phyloP scores from a whole-genome alignment of 208 protist genomes.

The Crithidia fasciculata region DNA sequence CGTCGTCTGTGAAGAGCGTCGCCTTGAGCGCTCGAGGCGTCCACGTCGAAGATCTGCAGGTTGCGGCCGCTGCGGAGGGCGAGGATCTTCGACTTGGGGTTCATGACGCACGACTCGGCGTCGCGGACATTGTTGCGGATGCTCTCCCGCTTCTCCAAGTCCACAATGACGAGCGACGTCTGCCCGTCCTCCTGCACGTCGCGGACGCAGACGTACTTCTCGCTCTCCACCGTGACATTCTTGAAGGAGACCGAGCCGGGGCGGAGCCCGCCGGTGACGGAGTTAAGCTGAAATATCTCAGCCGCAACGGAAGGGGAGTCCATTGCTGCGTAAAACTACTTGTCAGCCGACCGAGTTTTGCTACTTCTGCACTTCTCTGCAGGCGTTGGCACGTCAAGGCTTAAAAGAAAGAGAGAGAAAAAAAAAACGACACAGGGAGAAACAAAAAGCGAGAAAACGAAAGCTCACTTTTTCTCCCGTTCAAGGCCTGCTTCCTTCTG shows the following conservation, averaged over 20 bases:
- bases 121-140: conserved; percentile 97
- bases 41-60: conserved; percentile 99
- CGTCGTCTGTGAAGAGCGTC: conserved; percentile 91
- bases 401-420: neutral
- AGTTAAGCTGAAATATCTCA: conserved; percentile 90
- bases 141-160: conserved; percentile 96
- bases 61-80: conserved; percentile 96
- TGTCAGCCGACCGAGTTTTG: too few species aligned
- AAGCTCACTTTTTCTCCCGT: too few species aligned
- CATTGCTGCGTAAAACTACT: conserved; percentile 31
- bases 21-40: conserved; percentile 97
- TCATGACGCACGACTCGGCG: conserved; percentile 99
- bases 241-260: conserved; percentile 94
- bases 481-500: too few species aligned
- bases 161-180: conserved; percentile 92
- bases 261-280: conserved; percentile 91
- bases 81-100: conserved; percentile 96
- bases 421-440: neutral
- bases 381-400: neutral
- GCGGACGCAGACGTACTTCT: conserved; percentile 98
- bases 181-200: conserved; percentile 90
- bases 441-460: neutral
- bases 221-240: conserved; percentile 97
- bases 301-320: conserved; percentile 49
- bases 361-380: too few species aligned